These are phyloP conservation scores for Hygrophorus pudorinus DNA, from an alignment of 768 basidiomycete species.

Conservation along the genomic window DNA sequence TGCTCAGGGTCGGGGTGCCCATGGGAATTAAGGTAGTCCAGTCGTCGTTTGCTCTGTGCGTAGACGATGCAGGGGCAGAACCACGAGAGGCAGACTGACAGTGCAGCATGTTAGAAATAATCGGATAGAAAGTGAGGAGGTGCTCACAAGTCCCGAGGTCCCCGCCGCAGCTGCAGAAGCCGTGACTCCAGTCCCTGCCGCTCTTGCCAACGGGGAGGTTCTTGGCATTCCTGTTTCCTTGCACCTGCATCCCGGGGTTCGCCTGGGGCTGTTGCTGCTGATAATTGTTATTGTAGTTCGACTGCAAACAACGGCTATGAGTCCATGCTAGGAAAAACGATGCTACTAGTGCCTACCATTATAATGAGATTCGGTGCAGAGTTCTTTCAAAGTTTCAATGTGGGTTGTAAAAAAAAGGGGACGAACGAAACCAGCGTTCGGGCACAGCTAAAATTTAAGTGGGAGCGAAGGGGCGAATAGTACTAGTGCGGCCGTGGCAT, in stretches of 20 bases:
- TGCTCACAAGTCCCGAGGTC: slow-evolving; percentile 17
- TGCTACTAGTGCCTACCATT: too few relatives aligned
- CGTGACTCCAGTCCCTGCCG: slow-evolving; percentile 22
- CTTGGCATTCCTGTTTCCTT: slow-evolving; percentile 16
- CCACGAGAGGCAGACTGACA: slow-evolving; percentile 18
- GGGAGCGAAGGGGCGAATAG: too few relatives aligned
- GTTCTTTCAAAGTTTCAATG: too few relatives aligned
- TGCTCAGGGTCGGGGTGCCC: slow-evolving; percentile 25
- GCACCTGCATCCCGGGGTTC: slow-evolving; percentile 4
- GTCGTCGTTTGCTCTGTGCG: slow-evolving; percentile 26
- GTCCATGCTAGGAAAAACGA: too few relatives aligned
- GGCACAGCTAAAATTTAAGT: too few relatives aligned
- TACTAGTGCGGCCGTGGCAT: too few relatives aligned
- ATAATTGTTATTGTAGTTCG: neutral
- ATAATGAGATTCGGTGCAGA: too few relatives aligned
- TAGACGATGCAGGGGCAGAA: slow-evolving; percentile 31
- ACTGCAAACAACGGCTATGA: neutral
- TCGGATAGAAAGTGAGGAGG: neutral
- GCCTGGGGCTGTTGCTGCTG: slow-evolving; percentile 11
- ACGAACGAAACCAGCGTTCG: too few relatives aligned
- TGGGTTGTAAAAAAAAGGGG: too few relatives aligned
- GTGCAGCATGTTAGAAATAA: neutral
- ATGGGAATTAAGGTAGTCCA: slow-evolving; percentile 19
- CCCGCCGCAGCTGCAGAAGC: slow-evolving; percentile 13
- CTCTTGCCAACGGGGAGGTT: slow-evolving; percentile 14